Percentiles rank a stretch among this genome's conserved stretches.
Evolutionary conservation across 1,284 basidiomycete genomes (phyloP).

Genomic region (Boletus semigastroideus): DNA sequence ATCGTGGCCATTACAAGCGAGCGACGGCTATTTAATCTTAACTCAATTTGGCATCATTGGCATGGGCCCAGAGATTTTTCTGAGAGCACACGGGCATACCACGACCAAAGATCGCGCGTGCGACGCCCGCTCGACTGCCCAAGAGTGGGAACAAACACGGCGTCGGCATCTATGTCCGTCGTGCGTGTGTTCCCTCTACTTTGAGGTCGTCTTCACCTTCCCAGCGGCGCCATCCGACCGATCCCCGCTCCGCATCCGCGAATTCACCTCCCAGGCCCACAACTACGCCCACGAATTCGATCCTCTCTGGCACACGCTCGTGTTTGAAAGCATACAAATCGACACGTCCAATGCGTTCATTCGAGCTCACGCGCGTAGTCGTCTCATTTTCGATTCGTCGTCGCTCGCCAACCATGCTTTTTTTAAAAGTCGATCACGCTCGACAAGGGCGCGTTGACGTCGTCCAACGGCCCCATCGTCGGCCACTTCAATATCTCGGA

Average conservation of each 20-base stretch:
- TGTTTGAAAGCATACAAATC: conserved; percentile 32
- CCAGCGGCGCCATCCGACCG: conserved; percentile 21
- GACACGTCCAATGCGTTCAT: conserved; percentile 29
- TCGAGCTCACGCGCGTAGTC: conserved; percentile 29
- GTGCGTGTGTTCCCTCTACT: too few relatives aligned
- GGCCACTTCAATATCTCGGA: conserved; percentile 41
- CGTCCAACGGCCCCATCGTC: conserved; percentile 37
- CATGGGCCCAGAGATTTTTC: too few relatives aligned
- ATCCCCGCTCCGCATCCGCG: conserved; percentile 25
- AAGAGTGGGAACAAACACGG: conserved; percentile 34
- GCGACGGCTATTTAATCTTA: too few relatives aligned
- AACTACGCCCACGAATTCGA: conserved; percentile 31
- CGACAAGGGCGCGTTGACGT: conserved; percentile 28
- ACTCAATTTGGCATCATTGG: too few relatives aligned
- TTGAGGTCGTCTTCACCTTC: conserved; percentile 35
- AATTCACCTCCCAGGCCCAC: conserved; percentile 32
- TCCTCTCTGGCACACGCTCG: conserved; percentile 29
- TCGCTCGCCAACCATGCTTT: background rate
- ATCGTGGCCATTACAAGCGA: too few relatives aligned
- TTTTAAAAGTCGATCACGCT: conserved; percentile 28
- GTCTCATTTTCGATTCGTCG: conserved; percentile 19
- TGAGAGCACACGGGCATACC: too few relatives aligned
- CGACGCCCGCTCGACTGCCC: conserved; percentile 35
- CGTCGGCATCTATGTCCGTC: conserved; percentile 41
- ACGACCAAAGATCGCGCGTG: conserved; percentile 25